Evolutionary conservation across 2,329 filamentous ascomycete genomes (phyloP).

Genomic region (Piedraia hortae): DNA sequence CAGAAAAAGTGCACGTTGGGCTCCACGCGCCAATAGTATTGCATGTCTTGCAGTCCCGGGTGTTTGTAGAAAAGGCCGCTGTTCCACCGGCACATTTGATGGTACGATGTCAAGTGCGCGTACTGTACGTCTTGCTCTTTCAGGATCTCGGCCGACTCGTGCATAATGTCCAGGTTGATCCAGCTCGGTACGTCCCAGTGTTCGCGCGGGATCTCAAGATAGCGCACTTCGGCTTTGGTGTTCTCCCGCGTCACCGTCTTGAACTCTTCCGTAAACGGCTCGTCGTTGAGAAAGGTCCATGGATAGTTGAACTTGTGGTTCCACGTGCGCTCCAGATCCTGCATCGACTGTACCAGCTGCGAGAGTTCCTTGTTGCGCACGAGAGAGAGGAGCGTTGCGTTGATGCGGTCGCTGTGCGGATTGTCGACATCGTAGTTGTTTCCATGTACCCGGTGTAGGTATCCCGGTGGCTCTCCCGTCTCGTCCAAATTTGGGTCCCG

Average conservation of each 20-base stretch:
- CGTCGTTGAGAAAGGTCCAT: conserved; percentile 97
- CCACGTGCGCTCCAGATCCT: conserved; percentile 79
- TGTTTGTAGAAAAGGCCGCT: conserved; percentile 95
- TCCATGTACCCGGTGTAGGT: conserved; percentile 38
- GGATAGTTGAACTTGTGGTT: conserved; percentile 99
- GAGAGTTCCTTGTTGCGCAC: conserved; percentile 77
- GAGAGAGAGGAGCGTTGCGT: conserved; percentile 72
- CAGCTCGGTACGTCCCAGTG: conserved; percentile 82
- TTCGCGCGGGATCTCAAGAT: conserved; percentile 73
- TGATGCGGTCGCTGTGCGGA: conserved; percentile 54
- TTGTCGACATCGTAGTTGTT: conserved; percentile 55
- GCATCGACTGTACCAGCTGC: conserved; percentile 68
- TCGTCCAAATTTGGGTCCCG: conserved; percentile 66
- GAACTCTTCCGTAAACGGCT: conserved; percentile 80
- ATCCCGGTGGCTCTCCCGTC: conserved; percentile 57
- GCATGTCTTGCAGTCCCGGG: conserved; percentile 50
- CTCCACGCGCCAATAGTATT: conserved; percentile 97
- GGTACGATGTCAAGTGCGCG: conserved; percentile 66
- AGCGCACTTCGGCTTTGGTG: conserved; percentile 70
- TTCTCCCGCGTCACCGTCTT: conserved; percentile 51
- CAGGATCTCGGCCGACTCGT: conserved; percentile 59
- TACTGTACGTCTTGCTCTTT: conserved; percentile 75
- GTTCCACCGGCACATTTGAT: conserved; percentile 99
- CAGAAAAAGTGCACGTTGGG: conserved; percentile 99
- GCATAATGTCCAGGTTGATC: conserved; percentile 71